Evolutionary conservation across 2,329 filamentous ascomycete species (phyloP).

Genomic region (Cyclaneusma minus): DNA sequence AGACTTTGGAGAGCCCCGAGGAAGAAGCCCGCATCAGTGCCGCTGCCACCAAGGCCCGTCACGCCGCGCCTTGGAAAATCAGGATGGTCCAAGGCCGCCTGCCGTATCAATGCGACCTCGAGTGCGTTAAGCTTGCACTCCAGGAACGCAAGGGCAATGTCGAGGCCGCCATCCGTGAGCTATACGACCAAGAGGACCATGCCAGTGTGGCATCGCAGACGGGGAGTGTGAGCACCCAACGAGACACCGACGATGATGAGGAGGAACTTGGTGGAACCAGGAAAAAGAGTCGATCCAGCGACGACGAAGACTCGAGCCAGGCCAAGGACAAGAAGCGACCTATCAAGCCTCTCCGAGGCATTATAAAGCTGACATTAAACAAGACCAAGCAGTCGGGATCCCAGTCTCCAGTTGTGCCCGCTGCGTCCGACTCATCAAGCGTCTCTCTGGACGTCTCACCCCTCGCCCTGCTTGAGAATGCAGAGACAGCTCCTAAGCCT

Average conservation of each 20-base stretch:
- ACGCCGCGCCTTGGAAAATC: slow-evolving; percentile 35
- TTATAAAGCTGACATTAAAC: too few species aligned
- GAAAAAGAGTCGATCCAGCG: slow-evolving; percentile 22
- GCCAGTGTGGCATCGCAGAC: slow-evolving; percentile 25
- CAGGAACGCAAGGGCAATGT: slow-evolving; percentile 34
- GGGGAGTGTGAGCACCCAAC: slow-evolving; percentile 31
- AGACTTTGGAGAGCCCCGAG: slow-evolving; percentile 8
- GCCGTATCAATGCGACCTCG: slow-evolving; percentile 31
- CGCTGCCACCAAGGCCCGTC: slow-evolving; percentile 23
- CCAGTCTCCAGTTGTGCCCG: too few species aligned
- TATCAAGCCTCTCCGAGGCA: too few species aligned
- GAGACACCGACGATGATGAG: slow-evolving; percentile 34
- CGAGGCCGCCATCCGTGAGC: slow-evolving; percentile 31
- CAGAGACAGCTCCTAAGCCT: too few species aligned
- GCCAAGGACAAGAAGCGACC: too few species aligned
- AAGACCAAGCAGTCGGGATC: too few species aligned
- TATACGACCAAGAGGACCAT: slow-evolving; percentile 29
- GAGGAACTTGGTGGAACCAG: slow-evolving; percentile 26
- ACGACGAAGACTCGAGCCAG: too few species aligned
- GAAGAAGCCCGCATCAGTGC: slow-evolving; percentile 15
- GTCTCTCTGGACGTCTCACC: too few species aligned
- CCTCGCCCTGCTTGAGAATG: too few species aligned
- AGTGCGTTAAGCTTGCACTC: slow-evolving; percentile 33
- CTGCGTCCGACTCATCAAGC: too few species aligned
- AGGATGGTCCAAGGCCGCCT: slow-evolving; percentile 33